Base-by-base conservation (phyloP, 345 rosid genomes). In the Anacardium occidentale region DNA sequence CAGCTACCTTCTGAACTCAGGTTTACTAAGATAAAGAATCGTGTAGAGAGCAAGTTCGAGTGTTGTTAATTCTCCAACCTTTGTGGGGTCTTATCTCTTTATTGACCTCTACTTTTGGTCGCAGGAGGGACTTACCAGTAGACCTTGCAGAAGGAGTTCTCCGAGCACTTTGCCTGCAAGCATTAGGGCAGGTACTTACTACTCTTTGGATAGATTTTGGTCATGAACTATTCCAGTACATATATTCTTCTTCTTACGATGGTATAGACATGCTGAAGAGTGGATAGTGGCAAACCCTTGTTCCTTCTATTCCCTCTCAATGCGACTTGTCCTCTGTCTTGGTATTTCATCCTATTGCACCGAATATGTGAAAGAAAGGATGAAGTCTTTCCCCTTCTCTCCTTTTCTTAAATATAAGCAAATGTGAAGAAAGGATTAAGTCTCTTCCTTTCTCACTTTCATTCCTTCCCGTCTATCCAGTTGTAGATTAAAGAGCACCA, bases 81-180 rank as follows among this genome's bases (percentile, higher is more conserved):
- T 12, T 72, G 34, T 32, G 15, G 34, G 29, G 32, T 64, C 65
- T 25, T 69, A 63, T 40, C 26, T 73, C 64, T 42, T n/a, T 77
- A 18, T 62, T 69, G 45, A 55, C 53, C 58, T 62, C 74, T 72
- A 56, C 53, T 81, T 25, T 57, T 42, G 60, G n/a, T 51, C 64
- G 68, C 73, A 96, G 99, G 90, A 89, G 96, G 85, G 88, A 76
- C 76, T 85, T 93, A 70, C 99, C 99, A 2, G 97, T 91, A 29
- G 99, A 96, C 78, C 84, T 96, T 69, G 88, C 89, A 24, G 99
- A 90, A 80, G 99, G 97, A 77, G 97, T 85, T 81, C 91, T 93
- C 75, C 81, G 91, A 65, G 96, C 97, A 69, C 94, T 91, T 77
- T 88, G 95, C 85, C 84, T 93, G 77, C 99, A 96, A 79, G 94